Percentiles rank a stretch among this genome's conserved stretches.
phyloP scores from a whole-genome alignment of 2,329 filamentous ascomycete genomes.

The Chalaropsis ovoidea region DNA sequence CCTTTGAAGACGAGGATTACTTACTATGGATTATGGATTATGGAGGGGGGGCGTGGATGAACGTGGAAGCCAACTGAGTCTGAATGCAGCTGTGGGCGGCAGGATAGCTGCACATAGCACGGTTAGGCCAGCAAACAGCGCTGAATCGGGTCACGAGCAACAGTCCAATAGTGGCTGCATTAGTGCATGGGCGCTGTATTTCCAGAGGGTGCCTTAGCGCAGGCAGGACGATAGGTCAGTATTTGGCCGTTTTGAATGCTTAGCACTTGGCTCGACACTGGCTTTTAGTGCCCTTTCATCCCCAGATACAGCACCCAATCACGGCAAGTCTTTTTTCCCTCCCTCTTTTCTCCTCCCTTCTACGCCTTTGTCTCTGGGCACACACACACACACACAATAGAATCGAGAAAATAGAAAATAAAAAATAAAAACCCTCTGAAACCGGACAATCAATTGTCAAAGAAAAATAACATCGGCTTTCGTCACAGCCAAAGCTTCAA shows the following conservation, averaged over 20 bases:
- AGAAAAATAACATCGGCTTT: not conserved
- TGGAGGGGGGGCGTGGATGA: slow-evolving; percentile 1
- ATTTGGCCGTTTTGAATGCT: not conserved
- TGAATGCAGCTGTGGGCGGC: not conserved
- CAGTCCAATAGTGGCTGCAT: not conserved
- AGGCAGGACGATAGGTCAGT: not conserved
- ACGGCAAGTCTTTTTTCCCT: not conserved
- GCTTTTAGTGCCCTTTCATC: not conserved
- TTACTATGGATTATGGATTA: not conserved
- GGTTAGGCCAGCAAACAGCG: too few species aligned
- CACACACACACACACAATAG: too few species aligned
- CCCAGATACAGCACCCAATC: not conserved
- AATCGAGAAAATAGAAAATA: too few species aligned
- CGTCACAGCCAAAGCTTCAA: not conserved
- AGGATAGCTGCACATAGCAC: too few species aligned
- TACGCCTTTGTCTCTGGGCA: not conserved
- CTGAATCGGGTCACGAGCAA: too few species aligned
- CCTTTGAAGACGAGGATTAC: not conserved
- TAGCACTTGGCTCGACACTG: not conserved
- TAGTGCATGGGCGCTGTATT: not conserved
- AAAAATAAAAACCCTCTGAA: not conserved
- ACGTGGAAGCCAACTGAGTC: not conserved
- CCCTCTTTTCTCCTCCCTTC: not conserved
- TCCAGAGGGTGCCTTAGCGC: not conserved
- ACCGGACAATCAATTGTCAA: not conserved